phyloP scores from a whole-genome alignment of 2,329 filamentous ascomycete species.

The Beauveria medogensis region DNA sequence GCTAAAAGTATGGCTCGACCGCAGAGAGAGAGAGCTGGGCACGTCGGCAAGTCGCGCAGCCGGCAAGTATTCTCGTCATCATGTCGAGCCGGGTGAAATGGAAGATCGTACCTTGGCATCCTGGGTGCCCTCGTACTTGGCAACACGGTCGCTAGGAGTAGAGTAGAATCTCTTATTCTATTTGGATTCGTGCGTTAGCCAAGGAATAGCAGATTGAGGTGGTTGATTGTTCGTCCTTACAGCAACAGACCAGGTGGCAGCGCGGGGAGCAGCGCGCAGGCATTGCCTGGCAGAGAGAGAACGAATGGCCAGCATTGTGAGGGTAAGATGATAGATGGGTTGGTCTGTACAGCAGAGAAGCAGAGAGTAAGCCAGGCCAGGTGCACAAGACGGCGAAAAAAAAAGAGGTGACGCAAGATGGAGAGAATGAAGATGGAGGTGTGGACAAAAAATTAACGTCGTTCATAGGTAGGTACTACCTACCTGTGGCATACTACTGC shows the following conservation, averaged over 20 bases:
- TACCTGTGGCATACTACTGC: background rate
- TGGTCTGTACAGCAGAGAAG: conserved; percentile 11
- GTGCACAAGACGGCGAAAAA: conserved; percentile 15
- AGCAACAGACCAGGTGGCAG: conserved; percentile 31
- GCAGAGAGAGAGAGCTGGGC: background rate
- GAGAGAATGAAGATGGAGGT: conserved; percentile 13
- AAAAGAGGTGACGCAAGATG: conserved; percentile 16
- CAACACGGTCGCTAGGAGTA: conserved; percentile 62
- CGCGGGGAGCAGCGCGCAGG: conserved; percentile 60
- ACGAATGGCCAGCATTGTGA: conserved; percentile 77
- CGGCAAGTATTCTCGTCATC: background rate
- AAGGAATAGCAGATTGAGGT: background rate
- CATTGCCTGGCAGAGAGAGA: conserved; percentile 71
- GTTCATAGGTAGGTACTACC: conserved; percentile 9
- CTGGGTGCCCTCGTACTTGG: conserved; percentile 89
- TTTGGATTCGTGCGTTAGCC: conserved; percentile 11
- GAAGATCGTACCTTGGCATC: conserved; percentile 65
- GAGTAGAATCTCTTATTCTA: conserved; percentile 57
- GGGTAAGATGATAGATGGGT: conserved; percentile 10
- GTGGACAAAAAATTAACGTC: conserved; percentile 15
- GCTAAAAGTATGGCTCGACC: background rate
- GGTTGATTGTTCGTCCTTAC: conserved; percentile 17
- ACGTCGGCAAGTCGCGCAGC: background rate
- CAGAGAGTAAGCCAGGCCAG: conserved; percentile 15
- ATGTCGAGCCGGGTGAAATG: background rate